Conservation (phyloP, 78 protist genomes). For the Dictyostelium brefeldianum region DNA sequence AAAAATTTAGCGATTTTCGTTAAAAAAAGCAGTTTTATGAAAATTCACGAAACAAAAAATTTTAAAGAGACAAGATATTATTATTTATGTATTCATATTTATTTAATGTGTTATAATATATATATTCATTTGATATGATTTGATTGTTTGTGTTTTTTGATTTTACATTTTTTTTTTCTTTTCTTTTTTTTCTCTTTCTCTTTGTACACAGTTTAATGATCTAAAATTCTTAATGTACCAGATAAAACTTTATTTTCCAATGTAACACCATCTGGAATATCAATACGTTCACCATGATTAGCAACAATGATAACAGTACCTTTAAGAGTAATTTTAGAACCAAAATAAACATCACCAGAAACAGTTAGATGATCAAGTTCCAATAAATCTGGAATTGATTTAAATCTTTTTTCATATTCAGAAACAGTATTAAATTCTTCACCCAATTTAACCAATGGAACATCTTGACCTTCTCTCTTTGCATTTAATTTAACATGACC, state of each 20-base stretch:
- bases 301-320: slow-evolving; percentile 95
- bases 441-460: slow-evolving; percentile 94
- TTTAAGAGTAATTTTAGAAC: slow-evolving; percentile 83
- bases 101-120: too few species aligned
- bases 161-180: background rate
- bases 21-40: too few species aligned
- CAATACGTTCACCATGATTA: slow-evolving; percentile 87
- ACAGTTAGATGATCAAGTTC: slow-evolving; percentile 94
- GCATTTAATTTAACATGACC: slow-evolving; percentile 74
- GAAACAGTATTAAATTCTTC: slow-evolving; percentile 79
- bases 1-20: too few species aligned
- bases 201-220: slow-evolving; percentile 64
- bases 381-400: slow-evolving; percentile 91
- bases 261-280: slow-evolving; percentile 91
- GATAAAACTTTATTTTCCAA: slow-evolving; percentile 93
- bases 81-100: too few species aligned
- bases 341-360: slow-evolving; percentile 96
- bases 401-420: slow-evolving; percentile 77
- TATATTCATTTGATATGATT: too few species aligned
- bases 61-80: too few species aligned
- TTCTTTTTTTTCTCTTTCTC: background rate
- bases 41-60: too few species aligned
- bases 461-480: slow-evolving; percentile 65
- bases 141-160: too few species aligned
- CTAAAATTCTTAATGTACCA: slow-evolving; percentile 89